Evolutionary conservation across 495 filamentous ascomycete species (phyloP).

Genomic region (Podospora fimiseda): DNA sequence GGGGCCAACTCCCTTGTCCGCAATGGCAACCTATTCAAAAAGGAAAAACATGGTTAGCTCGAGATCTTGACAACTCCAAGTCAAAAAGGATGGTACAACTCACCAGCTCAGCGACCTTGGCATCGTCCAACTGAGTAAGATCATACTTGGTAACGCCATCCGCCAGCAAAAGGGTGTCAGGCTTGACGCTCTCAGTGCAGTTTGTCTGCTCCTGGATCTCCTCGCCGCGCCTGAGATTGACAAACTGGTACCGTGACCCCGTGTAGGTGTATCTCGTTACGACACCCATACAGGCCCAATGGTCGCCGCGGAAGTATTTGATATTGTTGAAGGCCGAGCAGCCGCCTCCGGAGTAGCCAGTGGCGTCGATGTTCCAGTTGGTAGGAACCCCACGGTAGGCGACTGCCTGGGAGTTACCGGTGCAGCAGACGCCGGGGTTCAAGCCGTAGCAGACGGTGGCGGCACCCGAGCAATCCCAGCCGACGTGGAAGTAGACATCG

Average conservation of each 20-base stretch:
- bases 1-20: background rate
- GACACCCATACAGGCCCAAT: background rate
- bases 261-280: background rate
- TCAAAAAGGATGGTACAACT: background rate
- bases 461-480: background rate
- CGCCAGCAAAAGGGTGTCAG: slow-evolving; percentile 5
- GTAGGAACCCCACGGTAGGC: slow-evolving; percentile 1
- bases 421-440: slow-evolving; percentile 6
- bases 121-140: slow-evolving; percentile 8
- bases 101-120: slow-evolving; percentile 3
- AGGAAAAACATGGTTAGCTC: background rate
- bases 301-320: background rate
- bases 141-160: slow-evolving; percentile 9
- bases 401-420: background rate
- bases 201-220: background rate
- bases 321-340: background rate
- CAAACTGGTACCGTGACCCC: slow-evolving; percentile 1
- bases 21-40: slow-evolving; percentile 2
- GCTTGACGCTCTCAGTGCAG: slow-evolving; percentile 5
- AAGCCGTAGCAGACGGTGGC: slow-evolving; percentile 1
- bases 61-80: background rate
- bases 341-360: slow-evolving; percentile 6
- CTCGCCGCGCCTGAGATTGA: background rate
- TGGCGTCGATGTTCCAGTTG: slow-evolving; percentile 4
- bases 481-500: slow-evolving; percentile 2